Evolutionary conservation across 208 protist genomes (phyloP).

Genomic region (Polymyxa betae): DNA sequence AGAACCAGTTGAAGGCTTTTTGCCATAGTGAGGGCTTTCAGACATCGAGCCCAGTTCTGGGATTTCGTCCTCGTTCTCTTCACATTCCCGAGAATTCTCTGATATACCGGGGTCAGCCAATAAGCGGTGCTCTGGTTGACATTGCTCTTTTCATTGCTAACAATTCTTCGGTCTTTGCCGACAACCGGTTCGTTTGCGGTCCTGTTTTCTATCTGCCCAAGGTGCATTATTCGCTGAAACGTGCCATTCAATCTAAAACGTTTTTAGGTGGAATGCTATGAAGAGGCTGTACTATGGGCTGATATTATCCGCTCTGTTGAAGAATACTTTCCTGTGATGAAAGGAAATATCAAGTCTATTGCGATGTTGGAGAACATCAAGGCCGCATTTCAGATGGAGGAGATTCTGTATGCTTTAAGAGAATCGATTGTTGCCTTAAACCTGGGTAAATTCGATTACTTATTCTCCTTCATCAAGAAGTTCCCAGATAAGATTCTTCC

Average conservation of each 20-base stretch:
- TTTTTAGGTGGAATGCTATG: not conserved
- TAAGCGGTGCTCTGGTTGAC: not conserved
- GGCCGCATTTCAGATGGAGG: not conserved
- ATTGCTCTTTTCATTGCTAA: not conserved
- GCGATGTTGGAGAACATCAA: slow-evolving; percentile 7
- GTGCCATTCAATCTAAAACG: not conserved
- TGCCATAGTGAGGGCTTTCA: not conserved
- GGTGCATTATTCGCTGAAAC: not conserved
- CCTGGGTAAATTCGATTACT: slow-evolving; percentile 28
- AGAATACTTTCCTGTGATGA: not conserved
- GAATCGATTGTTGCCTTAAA: not conserved
- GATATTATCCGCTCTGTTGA: not conserved
- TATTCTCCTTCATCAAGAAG: slow-evolving; percentile 39
- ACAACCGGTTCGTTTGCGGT: not conserved
- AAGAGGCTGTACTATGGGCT: not conserved
- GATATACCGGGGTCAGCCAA: not conserved
- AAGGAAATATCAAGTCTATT: not conserved
- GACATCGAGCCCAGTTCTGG: not conserved
- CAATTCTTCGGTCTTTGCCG: not conserved
- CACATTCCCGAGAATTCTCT: not conserved
- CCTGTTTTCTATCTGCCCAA: slow-evolving; percentile 49
- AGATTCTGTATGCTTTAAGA: slow-evolving; percentile 14
- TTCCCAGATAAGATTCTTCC: not conserved
- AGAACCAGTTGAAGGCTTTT: not conserved
- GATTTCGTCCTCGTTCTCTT: not conserved